phyloP scores from a whole-genome alignment of 345 rosid species.

The Linum usitatissimum region DNA sequence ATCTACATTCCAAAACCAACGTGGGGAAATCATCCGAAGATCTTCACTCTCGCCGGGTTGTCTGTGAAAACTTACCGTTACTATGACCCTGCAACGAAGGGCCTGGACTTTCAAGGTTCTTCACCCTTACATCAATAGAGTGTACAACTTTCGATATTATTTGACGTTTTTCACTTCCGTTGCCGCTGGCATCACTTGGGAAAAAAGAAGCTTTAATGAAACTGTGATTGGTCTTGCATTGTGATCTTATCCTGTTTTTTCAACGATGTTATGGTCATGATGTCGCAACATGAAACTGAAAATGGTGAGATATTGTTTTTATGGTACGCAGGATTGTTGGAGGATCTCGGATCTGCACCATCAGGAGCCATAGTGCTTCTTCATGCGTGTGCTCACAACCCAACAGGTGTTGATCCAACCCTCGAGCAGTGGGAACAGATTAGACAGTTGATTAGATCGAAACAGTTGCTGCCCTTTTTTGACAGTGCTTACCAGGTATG shows the following conservation, averaged over 20 bases:
- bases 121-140: constrained; percentile 3
- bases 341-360: constrained; percentile 38
- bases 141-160: not conserved
- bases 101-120: constrained; percentile 38
- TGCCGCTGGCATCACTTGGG: not conserved
- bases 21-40: constrained; percentile 35
- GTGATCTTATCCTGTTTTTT: not conserved
- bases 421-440: constrained; percentile 43
- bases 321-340: constrained; percentile 28
- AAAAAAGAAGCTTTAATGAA: not conserved
- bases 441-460: constrained; percentile 34
- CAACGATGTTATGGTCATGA: not conserved
- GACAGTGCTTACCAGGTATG: constrained; percentile 47
- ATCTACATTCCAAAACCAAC: constrained; percentile 33
- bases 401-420: constrained; percentile 45
- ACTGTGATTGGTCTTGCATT: not conserved
- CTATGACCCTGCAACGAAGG: constrained; percentile 33
- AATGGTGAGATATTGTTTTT: not conserved
- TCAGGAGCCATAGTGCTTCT: constrained; percentile 40
- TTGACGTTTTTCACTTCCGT: not conserved
- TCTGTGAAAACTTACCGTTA: constrained; percentile 32
- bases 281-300: not conserved
- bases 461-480: constrained; percentile 35
- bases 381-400: constrained; percentile 43
- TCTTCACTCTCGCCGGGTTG: constrained; percentile 27